A percentile compares a stretch with the other conserved stretches of the same genome.
phyloP scores from a whole-genome alignment of 148 eudicot genomes.

The Diospyros kaki region DNA sequence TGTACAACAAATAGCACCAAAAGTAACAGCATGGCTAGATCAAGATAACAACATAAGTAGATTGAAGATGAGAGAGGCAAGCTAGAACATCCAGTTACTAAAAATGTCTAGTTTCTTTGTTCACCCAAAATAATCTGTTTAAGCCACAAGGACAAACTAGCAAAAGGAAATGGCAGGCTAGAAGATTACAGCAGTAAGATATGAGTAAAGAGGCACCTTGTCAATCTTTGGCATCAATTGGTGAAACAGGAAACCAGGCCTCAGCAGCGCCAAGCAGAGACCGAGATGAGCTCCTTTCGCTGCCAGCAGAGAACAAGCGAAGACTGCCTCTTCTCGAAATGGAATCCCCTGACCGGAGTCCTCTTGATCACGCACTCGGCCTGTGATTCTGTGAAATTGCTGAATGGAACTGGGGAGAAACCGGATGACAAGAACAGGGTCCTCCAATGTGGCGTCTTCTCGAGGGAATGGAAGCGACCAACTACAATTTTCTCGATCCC shows the following conservation, averaged over 20 bases:
- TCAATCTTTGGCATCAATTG: background rate
- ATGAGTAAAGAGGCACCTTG: constrained; percentile 17
- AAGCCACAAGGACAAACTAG: constrained; percentile 25
- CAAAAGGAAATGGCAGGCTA: constrained; percentile 20
- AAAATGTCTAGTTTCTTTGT: constrained; percentile 16
- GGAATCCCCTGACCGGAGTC: constrained; percentile 73
- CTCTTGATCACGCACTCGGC: constrained; percentile 84
- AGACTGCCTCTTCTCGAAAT: constrained; percentile 76
- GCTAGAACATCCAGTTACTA: constrained; percentile 20
- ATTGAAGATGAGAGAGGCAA: constrained; percentile 13
- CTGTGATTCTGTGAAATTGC: constrained; percentile 84
- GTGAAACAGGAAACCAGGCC: background rate
- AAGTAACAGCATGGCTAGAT: constrained; percentile 7
- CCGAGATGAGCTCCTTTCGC: constrained; percentile 75
- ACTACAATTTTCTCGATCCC: constrained; percentile 57
- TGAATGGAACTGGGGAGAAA: constrained; percentile 54
- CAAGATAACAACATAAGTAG: constrained; percentile 19
- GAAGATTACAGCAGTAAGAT: constrained; percentile 11
- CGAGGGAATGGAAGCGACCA: constrained; percentile 59
- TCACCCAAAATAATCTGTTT: constrained; percentile 20
- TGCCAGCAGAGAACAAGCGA: constrained; percentile 89
- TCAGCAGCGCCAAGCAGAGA: constrained; percentile 90
- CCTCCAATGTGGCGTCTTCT: constrained; percentile 89
- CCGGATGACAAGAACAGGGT: constrained; percentile 64
- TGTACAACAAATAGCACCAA: constrained; percentile 23